Conservation (phyloP, 163 green algal species). For the Scenedesmus sp. region DNA sequence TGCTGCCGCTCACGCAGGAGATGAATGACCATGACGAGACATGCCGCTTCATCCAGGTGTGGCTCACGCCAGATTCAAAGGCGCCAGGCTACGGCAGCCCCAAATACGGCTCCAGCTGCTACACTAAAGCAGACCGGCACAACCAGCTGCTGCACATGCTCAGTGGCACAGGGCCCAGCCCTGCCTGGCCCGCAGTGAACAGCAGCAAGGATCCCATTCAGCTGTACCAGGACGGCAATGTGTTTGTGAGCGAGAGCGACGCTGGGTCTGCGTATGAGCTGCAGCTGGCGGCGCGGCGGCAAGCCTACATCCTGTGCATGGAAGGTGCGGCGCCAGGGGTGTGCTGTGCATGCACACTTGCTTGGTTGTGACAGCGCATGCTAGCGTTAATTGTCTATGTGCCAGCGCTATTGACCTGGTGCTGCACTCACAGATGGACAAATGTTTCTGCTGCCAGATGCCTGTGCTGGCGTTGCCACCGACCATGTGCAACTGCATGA, state of each 20-base stretch:
- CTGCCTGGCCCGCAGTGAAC: constrained; percentile 58
- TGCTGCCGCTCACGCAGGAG: constrained; percentile 59
- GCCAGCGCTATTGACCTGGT: too few species aligned
- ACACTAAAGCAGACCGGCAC: constrained; percentile 63
- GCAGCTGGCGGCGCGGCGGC: constrained; percentile 60
- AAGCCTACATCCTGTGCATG: constrained; percentile 85
- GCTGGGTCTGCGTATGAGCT: constrained; percentile 65
- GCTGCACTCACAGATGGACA: too few species aligned
- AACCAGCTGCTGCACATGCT: constrained; percentile 84
- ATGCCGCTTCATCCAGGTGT: constrained; percentile 74
- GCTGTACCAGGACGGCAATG: constrained; percentile 75
- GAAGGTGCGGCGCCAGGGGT: constrained; percentile 63
- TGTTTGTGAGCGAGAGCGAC: constrained; percentile 83
- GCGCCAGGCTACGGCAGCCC: constrained; percentile 81
- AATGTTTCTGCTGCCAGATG: too few species aligned
- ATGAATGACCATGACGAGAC: constrained; percentile 79
- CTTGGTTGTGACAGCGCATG: neutral
- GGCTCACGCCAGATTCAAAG: constrained; percentile 78
- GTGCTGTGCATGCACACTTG: neutral
- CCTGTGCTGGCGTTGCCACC: too few species aligned
- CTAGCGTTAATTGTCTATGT: too few species aligned
- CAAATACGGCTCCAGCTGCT: constrained; percentile 44
- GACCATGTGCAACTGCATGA: too few species aligned
- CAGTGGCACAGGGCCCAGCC: constrained; percentile 63
- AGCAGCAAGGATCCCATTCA: constrained; percentile 50